phyloP scores from a whole-genome alignment of 176 grass and related monocot genomes.

The Chrysopogon serrulatus region DNA sequence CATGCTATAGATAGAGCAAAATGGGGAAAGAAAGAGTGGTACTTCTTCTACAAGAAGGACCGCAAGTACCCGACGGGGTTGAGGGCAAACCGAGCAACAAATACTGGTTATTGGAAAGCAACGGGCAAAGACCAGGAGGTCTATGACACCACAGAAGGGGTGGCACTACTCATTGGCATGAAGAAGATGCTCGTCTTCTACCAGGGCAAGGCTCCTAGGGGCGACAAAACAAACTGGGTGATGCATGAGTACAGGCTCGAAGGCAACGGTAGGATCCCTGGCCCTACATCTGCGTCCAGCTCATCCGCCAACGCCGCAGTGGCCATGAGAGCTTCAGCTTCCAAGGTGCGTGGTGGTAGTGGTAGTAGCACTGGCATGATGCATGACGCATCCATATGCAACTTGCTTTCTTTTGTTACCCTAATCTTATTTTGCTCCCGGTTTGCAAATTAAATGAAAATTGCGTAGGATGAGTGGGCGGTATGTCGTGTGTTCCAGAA shows the following conservation, averaged over 20 bases:
- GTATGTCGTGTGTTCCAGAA: conserved; percentile 63
- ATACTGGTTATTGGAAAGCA: no score
- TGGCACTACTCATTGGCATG: conserved; percentile 29
- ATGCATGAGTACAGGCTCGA: conserved; percentile 59
- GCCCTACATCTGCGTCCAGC: no score
- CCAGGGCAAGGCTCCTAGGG: conserved; percentile 38
- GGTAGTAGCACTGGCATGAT: no score
- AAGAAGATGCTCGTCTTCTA: conserved; percentile 66
- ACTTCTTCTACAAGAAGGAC: conserved; percentile 57
- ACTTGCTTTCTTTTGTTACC: not conserved
- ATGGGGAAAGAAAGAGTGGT: conserved; percentile 49
- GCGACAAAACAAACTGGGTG: conserved; percentile 52
- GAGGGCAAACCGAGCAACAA: no score
- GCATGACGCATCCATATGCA: no score
- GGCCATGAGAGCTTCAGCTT: not conserved
- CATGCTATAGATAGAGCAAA: conserved; percentile 25
- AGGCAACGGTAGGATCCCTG: not conserved
- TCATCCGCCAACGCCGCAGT: not conserved
- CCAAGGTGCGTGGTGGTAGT: conserved; percentile 1
- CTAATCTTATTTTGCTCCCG: not conserved
- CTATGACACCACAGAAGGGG: no score
- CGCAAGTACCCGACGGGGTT: no score
- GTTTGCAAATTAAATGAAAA: not conserved
- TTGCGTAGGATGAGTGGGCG: conserved; percentile 48
- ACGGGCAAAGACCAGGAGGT: no score